Conservation (phyloP, 257 asterid species). For the Salvia miltiorrhiza region DNA sequence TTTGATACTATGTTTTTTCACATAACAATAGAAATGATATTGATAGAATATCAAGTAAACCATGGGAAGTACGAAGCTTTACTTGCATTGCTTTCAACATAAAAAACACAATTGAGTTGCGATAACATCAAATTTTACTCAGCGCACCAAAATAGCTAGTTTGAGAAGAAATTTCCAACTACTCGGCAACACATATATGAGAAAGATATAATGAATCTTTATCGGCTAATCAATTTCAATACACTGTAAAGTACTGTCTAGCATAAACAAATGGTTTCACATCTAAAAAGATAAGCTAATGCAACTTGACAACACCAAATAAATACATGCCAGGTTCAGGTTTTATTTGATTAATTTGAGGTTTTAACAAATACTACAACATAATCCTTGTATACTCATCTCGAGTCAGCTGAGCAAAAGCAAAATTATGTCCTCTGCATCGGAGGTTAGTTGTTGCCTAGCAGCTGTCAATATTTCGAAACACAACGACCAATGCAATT, state of each 20-base stretch:
- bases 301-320: slow-evolving; percentile 3
- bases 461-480: slow-evolving; percentile 83
- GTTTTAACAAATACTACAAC: slow-evolving; percentile 21
- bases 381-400: slow-evolving; percentile 19
- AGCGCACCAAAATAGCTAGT: too few relatives aligned
- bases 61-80: too few relatives aligned
- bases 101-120: too few relatives aligned
- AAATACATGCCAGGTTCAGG: slow-evolving; percentile 16
- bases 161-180: background rate
- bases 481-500: slow-evolving; percentile 90
- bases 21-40: too few relatives aligned
- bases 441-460: slow-evolving; percentile 64
- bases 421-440: slow-evolving; percentile 40
- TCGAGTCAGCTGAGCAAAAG: slow-evolving; percentile 12
- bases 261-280: slow-evolving; percentile 20
- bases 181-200: background rate
- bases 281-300: slow-evolving; percentile 9
- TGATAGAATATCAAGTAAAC: too few relatives aligned
- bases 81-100: too few relatives aligned
- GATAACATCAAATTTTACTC: background rate
- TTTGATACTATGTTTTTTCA: too few relatives aligned
- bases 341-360: slow-evolving; percentile 24
- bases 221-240: background rate
- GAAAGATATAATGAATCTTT: background rate
- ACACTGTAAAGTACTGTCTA: background rate